Conservation (phyloP, 345 rosid species). For the Salix suchowensis region DNA sequence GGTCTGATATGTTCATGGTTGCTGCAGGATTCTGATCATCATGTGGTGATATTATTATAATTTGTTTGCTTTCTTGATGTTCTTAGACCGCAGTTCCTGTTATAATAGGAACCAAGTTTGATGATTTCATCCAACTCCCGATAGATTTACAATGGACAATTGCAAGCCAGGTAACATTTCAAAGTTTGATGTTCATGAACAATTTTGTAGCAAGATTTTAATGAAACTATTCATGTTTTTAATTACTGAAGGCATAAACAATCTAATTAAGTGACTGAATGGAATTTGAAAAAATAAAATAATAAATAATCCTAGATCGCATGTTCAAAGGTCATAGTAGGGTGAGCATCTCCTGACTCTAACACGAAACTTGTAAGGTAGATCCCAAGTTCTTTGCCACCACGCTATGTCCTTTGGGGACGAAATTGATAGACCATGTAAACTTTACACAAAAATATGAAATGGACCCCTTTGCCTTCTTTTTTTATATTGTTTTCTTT, state of each 20-base stretch:
- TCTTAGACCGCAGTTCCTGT: slow-evolving; percentile 79
- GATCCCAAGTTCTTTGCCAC: rapidly evolving
- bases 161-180: slow-evolving; percentile 64
- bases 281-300: not conserved
- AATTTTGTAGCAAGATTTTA: not conserved
- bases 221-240: no score
- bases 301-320: not conserved
- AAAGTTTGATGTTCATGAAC: not conserved
- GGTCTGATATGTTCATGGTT: no score
- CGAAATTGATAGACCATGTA: no score
- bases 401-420: no score
- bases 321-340: not conserved
- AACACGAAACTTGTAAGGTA: no score
- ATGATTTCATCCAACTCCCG: slow-evolving; percentile 91
- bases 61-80: slow-evolving; percentile 6
- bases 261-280: no score
- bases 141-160: slow-evolving; percentile 84
- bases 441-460: no score
- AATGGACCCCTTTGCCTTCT: no score
- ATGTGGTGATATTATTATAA: not conserved
- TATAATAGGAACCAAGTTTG: slow-evolving; percentile 84
- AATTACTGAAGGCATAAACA: no score
- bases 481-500: no score
- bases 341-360: no score
- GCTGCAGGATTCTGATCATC: not conserved